phyloP scores from a whole-genome alignment of 2,329 filamentous ascomycete species.

The Ascocoryne sarcoides region DNA sequence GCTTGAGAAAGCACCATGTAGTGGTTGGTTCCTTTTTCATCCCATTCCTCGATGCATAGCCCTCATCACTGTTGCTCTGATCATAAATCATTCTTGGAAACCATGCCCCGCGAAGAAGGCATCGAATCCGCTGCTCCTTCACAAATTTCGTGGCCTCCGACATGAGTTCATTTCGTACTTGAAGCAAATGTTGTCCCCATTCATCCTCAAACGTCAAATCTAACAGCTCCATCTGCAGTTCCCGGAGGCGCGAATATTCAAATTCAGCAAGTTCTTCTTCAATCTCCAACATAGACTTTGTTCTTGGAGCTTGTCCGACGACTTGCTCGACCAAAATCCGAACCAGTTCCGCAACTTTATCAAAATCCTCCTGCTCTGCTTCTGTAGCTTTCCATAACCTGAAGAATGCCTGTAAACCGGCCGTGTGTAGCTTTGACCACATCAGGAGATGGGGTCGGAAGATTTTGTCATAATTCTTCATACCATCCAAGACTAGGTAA shows the following conservation, averaged over 20 bases:
- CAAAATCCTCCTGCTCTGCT: constrained; percentile 78
- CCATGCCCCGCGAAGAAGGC: constrained; percentile 82
- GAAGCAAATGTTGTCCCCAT: constrained; percentile 82
- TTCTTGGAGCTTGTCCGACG: constrained; percentile 71
- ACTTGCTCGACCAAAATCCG: constrained; percentile 86
- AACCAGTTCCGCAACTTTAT: constrained; percentile 85
- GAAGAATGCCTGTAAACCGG: constrained; percentile 79
- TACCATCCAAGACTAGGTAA: constrained; percentile 65
- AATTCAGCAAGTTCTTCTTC: constrained; percentile 84
- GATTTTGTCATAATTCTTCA: constrained; percentile 72
- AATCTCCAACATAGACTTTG: constrained; percentile 75
- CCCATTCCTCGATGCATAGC: constrained; percentile 26
- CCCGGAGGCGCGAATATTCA: constrained; percentile 67
- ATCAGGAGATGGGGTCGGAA: constrained; percentile 85
- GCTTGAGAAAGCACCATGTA: constrained; percentile 70
- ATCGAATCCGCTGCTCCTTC: constrained; percentile 91
- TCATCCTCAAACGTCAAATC: constrained; percentile 88
- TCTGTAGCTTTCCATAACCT: constrained; percentile 87
- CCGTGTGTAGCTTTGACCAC: constrained; percentile 85
- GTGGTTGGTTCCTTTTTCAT: constrained; percentile 11
- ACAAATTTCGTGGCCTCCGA: constrained; percentile 92
- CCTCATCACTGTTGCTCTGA: constrained; percentile 34
- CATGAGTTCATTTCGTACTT: constrained; percentile 85
- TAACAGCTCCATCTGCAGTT: constrained; percentile 87
- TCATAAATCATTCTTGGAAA: constrained; percentile 44